Evolutionary conservation across 345 rosid genomes (phyloP), one percentile per base, ranked within the genome.

Genomic region (Ceriops decandra): DNA sequence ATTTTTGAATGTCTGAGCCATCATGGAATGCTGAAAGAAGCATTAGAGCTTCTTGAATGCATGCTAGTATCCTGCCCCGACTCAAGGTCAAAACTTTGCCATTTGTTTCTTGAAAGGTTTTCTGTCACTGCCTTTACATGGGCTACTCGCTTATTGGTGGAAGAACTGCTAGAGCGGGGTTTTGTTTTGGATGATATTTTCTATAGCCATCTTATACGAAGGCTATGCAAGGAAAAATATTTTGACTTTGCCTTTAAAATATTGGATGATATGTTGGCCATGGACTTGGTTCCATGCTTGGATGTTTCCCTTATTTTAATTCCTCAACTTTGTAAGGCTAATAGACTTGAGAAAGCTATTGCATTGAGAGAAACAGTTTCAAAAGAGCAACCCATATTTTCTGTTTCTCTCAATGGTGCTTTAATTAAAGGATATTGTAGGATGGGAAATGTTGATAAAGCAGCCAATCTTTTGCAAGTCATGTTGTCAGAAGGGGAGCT

Each of bases 41-140:
- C 82, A 64, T 11, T 82, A n/a, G 81, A 84, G 85, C 85, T 92
- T 82, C 73, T 84, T 28, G 88, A 89, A 68, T 77, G 71, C 72
- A 60, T 86, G 80, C 68, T 83, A 56, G 71, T 51, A 52, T 72
- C 32, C 52, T 33, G 69, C 68, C 82, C 84, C 67, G 61, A 68
- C 49, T 80, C 72, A 28, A 79, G 81, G 70, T 64, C 71, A 62
- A 64, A 79, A 72, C 33, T 82, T 27, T 81, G 68, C 62, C 72
- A 66, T 17, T 20, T 77, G 33, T 88, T 85, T 35, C 63, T 87
- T 5, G 89, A 87, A 77, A 84, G 81, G 72, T 80, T 88, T 22
- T 88, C 83, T 53, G 52, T 36, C 69, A 54, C 80, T 19, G 90
- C 85, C 70, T 82, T 77, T 73, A 73, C 84, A 35, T 66, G 69